Evolutionary conservation across 768 basidiomycete species (phyloP), one percentile per base, ranked within the genome.

Genomic region (Suillus sp.): DNA sequence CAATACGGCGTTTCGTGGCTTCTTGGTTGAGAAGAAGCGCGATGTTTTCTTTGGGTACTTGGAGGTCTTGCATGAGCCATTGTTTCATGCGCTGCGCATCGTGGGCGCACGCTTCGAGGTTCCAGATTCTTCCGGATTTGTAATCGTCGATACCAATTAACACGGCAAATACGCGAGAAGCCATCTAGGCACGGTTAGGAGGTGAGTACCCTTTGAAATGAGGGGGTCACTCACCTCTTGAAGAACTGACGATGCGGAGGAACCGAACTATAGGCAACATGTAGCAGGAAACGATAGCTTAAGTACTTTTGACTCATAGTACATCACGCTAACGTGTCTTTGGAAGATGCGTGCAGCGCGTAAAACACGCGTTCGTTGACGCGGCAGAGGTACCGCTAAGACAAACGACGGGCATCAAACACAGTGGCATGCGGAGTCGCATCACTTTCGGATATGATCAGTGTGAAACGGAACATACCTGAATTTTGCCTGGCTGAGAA

Each of bases 131-230:
- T 22, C 83, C 82, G 10, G 86, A 87, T 72, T 87, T 83, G 78
- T 91, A 91, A 68, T 79, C 78, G 75, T 90, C 87, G 65, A 91
- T 83, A 47, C 89, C 89, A 64, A 91, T 80, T 66, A 91, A 77
- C 62, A 91, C 81, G 1, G 87, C 87, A 66, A 88, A 91, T 47
- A 88, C 75, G 22, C 82, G 84, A 47, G 78, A 68, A 20, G 75
- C 69, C 79, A 84, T 82, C 66, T 74, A 66, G 59, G 32, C 59
- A 63, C 54, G 47, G 43, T 65, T 59, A 66, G 61, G 67, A 47
- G 64, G 58, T 32, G 65, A 34, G 37, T 1, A 55, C 8, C 40
- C 20, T 53, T 38, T 47, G 25, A 51, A 27, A 62, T 38, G 58
- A 63, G 35, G 34, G 25, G 42, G 35, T 61, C 25, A 27, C 64